phyloP scores from a whole-genome alignment of 2,329 filamentous ascomycete genomes.

The Fusarium dimerum region DNA sequence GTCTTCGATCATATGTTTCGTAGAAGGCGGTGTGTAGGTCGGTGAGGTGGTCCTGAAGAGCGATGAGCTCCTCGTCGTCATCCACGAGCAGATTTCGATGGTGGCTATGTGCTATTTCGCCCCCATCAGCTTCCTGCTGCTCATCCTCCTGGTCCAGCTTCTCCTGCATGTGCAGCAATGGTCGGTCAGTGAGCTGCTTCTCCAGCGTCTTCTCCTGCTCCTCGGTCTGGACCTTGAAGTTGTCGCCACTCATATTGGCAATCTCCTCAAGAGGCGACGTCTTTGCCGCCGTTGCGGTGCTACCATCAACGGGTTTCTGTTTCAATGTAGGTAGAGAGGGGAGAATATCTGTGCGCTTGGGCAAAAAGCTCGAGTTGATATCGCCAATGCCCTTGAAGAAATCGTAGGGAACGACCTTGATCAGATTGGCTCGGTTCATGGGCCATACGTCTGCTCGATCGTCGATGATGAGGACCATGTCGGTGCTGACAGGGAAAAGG shows the following conservation, averaged over 20 bases:
- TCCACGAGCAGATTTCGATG: constrained; percentile 77
- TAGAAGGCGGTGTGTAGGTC: constrained; percentile 80
- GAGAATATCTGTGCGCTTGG: constrained; percentile 66
- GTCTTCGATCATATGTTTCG: constrained; percentile 71
- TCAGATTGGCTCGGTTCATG: constrained; percentile 84
- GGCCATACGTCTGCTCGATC: constrained; percentile 96
- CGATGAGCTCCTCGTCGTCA: constrained; percentile 79
- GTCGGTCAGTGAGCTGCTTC: constrained; percentile 85
- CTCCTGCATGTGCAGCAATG: constrained; percentile 89
- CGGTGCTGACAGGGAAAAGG: constrained; percentile 92
- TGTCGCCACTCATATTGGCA: constrained; percentile 72
- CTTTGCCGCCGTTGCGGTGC: constrained; percentile 25
- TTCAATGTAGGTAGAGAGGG: constrained; percentile 38
- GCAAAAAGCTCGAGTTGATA: constrained; percentile 96
- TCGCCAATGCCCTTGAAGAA: constrained; percentile 98
- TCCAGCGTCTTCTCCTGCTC: constrained; percentile 87
- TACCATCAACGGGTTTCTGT: constrained; percentile 15
- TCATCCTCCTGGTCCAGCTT: constrained; percentile 79
- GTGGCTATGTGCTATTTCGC: constrained; percentile 35
- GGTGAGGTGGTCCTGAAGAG: constrained; percentile 74
- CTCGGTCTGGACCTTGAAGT: constrained; percentile 74
- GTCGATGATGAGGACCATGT: constrained; percentile 99
- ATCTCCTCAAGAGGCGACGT: constrained; percentile 67
- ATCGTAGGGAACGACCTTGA: constrained; percentile 94
- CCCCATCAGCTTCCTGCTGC: constrained; percentile 27